phyloP scores from a whole-genome alignment of 176 grass and related monocot genomes.

The Cenchrus americanus region DNA sequence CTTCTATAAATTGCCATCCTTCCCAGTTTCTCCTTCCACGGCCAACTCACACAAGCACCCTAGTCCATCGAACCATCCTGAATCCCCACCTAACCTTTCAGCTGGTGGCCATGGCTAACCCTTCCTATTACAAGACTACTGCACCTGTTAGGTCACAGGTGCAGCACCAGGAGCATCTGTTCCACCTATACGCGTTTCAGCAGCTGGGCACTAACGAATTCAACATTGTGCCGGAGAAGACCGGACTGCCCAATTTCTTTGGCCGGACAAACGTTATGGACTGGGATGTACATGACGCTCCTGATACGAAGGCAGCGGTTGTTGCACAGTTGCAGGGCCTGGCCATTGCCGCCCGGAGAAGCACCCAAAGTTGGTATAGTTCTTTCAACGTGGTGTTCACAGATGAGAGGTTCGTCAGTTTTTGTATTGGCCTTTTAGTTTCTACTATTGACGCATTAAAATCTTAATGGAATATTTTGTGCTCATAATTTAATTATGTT shows the following conservation, averaged over 20 bases:
- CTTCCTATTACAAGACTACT: background rate
- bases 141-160: background rate
- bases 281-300: background rate
- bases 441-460: no score
- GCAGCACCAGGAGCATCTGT: background rate
- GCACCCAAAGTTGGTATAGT: background rate
- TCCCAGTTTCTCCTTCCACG: background rate
- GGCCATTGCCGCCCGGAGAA: background rate
- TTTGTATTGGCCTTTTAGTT: no score
- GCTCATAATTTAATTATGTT: no score
- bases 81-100: background rate
- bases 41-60: background rate
- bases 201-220: background rate
- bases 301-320: background rate
- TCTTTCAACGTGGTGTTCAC: background rate
- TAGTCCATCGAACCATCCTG: background rate
- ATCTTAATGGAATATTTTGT: no score
- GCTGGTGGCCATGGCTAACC: background rate
- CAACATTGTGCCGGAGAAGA: background rate
- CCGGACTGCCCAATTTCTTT: background rate
- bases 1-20: background rate
- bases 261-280: background rate
- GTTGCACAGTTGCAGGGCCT: background rate
- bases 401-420: background rate
- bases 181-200: background rate